Evolutionary conservation across 1,284 basidiomycete genomes (phyloP).

Genomic region (Prillingera fragicola): DNA sequence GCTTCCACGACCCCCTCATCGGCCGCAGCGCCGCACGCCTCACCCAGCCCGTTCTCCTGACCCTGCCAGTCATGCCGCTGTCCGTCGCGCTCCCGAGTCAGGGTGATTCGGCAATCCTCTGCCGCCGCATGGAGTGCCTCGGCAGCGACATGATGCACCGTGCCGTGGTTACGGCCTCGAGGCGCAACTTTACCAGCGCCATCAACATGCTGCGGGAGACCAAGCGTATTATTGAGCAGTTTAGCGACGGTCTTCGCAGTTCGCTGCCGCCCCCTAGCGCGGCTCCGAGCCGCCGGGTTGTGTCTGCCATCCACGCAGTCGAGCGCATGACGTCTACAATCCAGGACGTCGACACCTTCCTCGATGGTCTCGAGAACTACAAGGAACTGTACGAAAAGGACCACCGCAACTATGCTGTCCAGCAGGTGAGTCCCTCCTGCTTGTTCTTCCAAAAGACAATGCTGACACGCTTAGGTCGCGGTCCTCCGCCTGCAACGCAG

Average conservation of each 20-base stretch:
- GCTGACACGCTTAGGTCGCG: conserved; percentile 70
- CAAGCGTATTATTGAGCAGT: conserved; percentile 74
- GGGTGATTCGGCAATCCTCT: conserved; percentile 77
- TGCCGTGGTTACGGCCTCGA: conserved; percentile 76
- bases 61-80: conserved; percentile 72
- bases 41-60: conserved; percentile 79
- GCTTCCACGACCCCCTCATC: conserved; percentile 81
- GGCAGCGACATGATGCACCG: conserved; percentile 92
- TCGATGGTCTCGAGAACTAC: conserved; percentile 80
- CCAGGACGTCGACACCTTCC: conserved; percentile 73
- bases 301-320: conserved; percentile 62
- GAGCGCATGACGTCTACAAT: conserved; percentile 74
- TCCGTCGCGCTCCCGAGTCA: conserved; percentile 51
- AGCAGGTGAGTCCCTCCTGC: conserved; percentile 62
- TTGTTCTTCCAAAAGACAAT: background rate
- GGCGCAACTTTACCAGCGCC: conserved; percentile 79
- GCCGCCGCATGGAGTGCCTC: conserved; percentile 87
- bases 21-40: conserved; percentile 74
- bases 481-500: conserved; percentile 85
- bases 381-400: conserved; percentile 84
- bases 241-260: conserved; percentile 63
- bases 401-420: conserved; percentile 84
- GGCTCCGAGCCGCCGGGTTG: conserved; percentile 66
- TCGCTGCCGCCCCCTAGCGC: conserved; percentile 30
- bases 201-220: conserved; percentile 83